Evolutionary conservation across 805 yeast species (phyloP).

Genomic region (Millerago galiae): DNA sequence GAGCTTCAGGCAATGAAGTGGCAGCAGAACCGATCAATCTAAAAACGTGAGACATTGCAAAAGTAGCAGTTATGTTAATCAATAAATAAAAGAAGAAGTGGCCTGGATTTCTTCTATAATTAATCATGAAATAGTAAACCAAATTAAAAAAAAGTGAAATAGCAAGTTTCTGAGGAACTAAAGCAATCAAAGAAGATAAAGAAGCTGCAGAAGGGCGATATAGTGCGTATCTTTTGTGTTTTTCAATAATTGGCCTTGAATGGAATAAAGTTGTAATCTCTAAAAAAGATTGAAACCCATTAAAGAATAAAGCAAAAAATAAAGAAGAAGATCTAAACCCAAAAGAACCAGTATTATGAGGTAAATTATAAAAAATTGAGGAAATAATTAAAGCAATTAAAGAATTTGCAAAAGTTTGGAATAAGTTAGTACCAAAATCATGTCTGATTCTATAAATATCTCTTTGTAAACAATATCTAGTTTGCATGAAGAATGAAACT

Average conservation of each 20-base stretch:
- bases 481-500: slow-evolving; percentile 44
- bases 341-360: slow-evolving; percentile 35
- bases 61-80: slow-evolving; percentile 33
- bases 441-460: slow-evolving; percentile 41
- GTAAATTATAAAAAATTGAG: slow-evolving; percentile 48
- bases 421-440: slow-evolving; percentile 40
- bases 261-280: slow-evolving; percentile 51
- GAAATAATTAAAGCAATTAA: slow-evolving; percentile 47
- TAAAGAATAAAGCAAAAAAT: slow-evolving; percentile 59
- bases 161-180: slow-evolving; percentile 53
- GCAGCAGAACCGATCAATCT: slow-evolving; percentile 44
- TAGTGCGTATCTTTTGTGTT: slow-evolving; percentile 65
- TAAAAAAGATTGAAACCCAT: slow-evolving; percentile 49
- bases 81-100: slow-evolving; percentile 47
- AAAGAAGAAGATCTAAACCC: slow-evolving; percentile 52
- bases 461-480: slow-evolving; percentile 36
- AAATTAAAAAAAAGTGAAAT: slow-evolving; percentile 39
- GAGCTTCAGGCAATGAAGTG: slow-evolving; percentile 41
- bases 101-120: slow-evolving; percentile 42
- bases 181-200: slow-evolving; percentile 51
- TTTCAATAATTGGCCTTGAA: slow-evolving; percentile 52
- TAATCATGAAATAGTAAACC: slow-evolving; percentile 51
- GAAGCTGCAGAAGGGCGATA: slow-evolving; percentile 75
- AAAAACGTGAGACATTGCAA: slow-evolving; percentile 47
- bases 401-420: slow-evolving; percentile 37